Percentiles rank a stretch among this genome's conserved stretches.
phyloP scores from a whole-genome alignment of 1,284 basidiomycete species.

The Irpex lacteus region DNA sequence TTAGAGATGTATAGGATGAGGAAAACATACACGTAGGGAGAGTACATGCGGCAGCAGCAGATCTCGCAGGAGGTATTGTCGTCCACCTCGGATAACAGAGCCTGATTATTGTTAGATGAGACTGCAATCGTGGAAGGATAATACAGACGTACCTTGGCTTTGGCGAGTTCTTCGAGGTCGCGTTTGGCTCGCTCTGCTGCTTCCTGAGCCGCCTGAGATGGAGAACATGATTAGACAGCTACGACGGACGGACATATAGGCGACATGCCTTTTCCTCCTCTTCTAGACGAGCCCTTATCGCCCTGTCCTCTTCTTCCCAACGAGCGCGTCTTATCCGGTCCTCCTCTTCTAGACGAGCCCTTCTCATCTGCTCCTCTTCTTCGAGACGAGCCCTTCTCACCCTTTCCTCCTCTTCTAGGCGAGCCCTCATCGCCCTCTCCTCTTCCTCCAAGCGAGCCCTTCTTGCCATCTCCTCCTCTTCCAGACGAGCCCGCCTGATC shows the following conservation, averaged over 20 bases:
- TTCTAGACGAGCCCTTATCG: neutral
- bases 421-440: no score
- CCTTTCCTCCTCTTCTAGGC: no score
- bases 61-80: slow-evolving; percentile 61
- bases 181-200: neutral
- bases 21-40: slow-evolving; percentile 54
- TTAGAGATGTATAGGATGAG: neutral
- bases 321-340: no score
- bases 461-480: no score
- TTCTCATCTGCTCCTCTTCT: no score
- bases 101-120: slow-evolving; percentile 23
- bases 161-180: neutral
- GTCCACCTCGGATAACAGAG: slow-evolving; percentile 40
- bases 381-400: no score
- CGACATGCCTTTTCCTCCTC: neutral
- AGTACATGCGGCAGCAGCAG: slow-evolving; percentile 60
- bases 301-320: no score
- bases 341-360: no score
- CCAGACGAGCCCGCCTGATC: no score
- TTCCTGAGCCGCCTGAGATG: no score
- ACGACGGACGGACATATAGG: neutral
- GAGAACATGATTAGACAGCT: neutral
- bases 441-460: no score
- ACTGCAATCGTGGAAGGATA: neutral
- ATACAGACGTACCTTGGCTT: neutral